phyloP scores from a whole-genome alignment of 148 eudicot species.

The Chenopodium album region DNA sequence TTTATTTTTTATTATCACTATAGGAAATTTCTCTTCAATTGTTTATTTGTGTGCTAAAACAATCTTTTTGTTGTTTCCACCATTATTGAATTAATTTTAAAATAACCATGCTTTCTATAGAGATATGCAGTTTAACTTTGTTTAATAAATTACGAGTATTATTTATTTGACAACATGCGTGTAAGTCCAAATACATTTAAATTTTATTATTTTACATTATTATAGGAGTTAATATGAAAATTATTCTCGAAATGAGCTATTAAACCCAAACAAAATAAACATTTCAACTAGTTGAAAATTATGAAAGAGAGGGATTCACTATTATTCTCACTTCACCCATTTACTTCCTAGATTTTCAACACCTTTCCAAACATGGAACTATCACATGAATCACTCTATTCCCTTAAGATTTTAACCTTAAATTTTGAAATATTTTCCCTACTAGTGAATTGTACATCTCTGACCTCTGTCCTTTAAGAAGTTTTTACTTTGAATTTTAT shows the following conservation, averaged over 20 bases:
- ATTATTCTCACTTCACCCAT: not conserved
- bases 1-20: not conserved
- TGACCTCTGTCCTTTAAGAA: no score
- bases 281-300: not conserved
- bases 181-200: no score
- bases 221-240: no score
- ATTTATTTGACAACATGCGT: no score
- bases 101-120: not conserved
- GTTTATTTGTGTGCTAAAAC: not conserved
- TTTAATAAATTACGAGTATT: not conserved
- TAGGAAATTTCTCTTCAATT: constrained; percentile 8
- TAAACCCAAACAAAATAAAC: no score
- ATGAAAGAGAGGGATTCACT: not conserved
- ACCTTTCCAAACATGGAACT: not conserved
- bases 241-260: no score
- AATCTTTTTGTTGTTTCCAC: not conserved
- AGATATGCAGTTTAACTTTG: not conserved
- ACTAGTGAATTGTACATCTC: no score
- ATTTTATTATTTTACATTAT: no score
- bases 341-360: not conserved
- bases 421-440: no score
- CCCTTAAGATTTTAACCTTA: not conserved
- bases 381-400: not conserved
- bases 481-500: no score
- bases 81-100: not conserved